A percentile compares a stretch with the other conserved stretches of the same genome.
phyloP scores from a whole-genome alignment of 2,329 filamentous ascomycete species.

The Tolypocladium endophyticum region DNA sequence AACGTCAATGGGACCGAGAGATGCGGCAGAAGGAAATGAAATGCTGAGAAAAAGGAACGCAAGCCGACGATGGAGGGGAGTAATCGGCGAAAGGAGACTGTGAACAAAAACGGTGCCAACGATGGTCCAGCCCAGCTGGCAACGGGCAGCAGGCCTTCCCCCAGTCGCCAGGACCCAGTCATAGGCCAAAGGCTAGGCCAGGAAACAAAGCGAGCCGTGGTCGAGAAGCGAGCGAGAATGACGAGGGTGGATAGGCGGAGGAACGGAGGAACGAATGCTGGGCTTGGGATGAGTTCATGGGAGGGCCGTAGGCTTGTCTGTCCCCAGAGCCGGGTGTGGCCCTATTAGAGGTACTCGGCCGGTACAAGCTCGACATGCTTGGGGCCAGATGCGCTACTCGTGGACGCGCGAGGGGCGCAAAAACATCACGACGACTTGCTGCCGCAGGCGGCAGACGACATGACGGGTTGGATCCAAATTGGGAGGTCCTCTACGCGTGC shows the following conservation, averaged over 20 bases:
- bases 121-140: background rate
- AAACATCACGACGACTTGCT: background rate
- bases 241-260: constrained; percentile 1
- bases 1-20: background rate
- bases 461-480: background rate
- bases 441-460: no score
- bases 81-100: background rate
- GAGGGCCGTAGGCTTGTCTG: no score
- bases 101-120: background rate
- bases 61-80: background rate
- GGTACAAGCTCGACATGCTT: background rate
- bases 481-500: background rate
- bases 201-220: background rate
- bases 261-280: constrained; percentile 3
- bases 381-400: background rate
- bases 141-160: background rate
- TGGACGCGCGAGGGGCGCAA: background rate
- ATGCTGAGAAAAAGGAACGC: background rate
- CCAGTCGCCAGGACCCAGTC: background rate
- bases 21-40: background rate
- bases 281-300: constrained; percentile 1
- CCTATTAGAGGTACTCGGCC: background rate
- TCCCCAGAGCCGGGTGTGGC: background rate
- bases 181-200: background rate
- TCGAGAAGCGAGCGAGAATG: background rate